Conservation (phyloP, 108 stramenopile genomes). For the Craspedostauros australis region DNA sequence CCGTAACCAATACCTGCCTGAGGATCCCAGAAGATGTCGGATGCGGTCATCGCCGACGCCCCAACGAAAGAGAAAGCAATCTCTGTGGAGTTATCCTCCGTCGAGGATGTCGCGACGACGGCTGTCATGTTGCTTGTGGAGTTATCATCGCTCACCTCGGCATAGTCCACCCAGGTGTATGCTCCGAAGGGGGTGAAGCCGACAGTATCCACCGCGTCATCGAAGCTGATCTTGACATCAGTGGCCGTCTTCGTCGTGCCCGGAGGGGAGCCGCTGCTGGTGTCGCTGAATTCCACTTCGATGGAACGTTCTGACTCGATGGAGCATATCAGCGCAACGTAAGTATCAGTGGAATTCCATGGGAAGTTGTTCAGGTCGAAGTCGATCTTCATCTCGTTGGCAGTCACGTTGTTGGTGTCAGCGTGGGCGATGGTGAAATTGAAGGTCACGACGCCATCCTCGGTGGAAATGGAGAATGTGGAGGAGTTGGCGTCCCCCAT, state of each 20-base stretch:
- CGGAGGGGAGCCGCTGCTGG: too few relatives aligned
- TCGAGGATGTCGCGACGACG: constrained; percentile 17
- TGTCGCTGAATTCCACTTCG: constrained; percentile 5
- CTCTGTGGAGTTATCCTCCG: background rate
- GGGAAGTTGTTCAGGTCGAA: constrained; percentile 17
- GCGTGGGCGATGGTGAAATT: constrained; percentile 14
- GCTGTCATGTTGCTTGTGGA: background rate
- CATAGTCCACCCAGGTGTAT: constrained; percentile 28
- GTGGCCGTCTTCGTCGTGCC: too few relatives aligned
- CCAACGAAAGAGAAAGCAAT: constrained; percentile 28
- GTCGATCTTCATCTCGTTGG: constrained; percentile 37
- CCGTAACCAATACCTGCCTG: constrained; percentile 22
- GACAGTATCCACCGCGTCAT: background rate
- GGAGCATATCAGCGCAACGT: constrained; percentile 8
- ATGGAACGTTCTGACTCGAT: constrained; percentile 5
- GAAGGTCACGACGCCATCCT: constrained; percentile 3
- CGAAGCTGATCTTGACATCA: constrained; percentile 1
- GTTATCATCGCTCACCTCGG: too few relatives aligned
- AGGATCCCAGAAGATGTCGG: constrained; percentile 27
- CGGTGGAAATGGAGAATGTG: constrained; percentile 1
- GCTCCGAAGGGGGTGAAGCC: constrained; percentile 14
- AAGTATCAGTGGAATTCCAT: constrained; percentile 13
- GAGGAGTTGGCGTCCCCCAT: background rate
- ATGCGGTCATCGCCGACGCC: constrained; percentile 3
- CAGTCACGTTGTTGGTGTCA: constrained; percentile 4